Conservation (phyloP, 352 stramenopile species). For the Blastocystis sp. region DNA sequence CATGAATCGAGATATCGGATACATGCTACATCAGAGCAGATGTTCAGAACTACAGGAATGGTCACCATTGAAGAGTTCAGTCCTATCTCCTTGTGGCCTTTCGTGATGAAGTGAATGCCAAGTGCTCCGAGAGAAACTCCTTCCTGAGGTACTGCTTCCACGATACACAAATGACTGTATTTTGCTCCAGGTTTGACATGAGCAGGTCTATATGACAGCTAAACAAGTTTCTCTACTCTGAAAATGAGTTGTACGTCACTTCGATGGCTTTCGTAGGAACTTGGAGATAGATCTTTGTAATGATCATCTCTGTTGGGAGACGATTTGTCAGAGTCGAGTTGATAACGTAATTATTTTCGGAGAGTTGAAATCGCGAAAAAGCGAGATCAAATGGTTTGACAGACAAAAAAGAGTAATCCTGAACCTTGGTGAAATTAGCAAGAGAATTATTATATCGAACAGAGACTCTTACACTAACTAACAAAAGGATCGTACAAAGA, state of each 20-base stretch:
- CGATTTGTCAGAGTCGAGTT: conserved; percentile 15
- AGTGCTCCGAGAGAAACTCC: neutral
- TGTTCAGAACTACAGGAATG: neutral
- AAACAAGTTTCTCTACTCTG: neutral
- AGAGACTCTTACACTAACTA: neutral
- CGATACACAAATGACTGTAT: neutral
- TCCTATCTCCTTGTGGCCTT: neutral
- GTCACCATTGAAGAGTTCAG: neutral
- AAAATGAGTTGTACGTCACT: neutral
- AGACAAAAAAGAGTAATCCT: neutral
- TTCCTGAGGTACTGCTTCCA: neutral
- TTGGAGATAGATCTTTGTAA: neutral
- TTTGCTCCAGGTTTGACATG: neutral
- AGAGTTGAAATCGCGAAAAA: conserved; percentile 1
- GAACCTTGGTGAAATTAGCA: neutral
- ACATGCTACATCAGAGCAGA: neutral
- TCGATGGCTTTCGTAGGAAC: neutral
- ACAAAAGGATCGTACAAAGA: neutral
- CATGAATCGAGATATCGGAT: neutral
- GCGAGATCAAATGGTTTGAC: conserved; percentile 17
- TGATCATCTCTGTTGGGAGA: neutral
- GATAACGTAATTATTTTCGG: neutral
- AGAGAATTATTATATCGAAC: conserved; percentile 28
- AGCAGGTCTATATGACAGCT: neutral
- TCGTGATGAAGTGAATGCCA: neutral